Evolutionary conservation across 176 grass and related monocot species (phyloP).

Genomic region (Zizania latifolia): DNA sequence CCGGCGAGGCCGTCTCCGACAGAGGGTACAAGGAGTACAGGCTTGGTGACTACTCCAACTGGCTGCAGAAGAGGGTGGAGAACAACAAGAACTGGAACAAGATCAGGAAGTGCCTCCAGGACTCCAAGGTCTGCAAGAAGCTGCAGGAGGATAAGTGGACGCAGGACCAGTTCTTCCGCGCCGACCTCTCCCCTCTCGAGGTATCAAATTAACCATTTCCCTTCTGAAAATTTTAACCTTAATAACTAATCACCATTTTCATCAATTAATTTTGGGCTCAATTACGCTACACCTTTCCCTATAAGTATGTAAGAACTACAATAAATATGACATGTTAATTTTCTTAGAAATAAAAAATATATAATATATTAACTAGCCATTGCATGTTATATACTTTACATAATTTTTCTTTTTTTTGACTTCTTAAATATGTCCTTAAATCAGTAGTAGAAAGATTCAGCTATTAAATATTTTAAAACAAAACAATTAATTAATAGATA

Average conservation of each 20-base stretch:
- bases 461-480: no score
- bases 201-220: slow-evolving; percentile 17
- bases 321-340: no score
- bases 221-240: background rate
- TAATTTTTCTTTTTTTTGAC: no score
- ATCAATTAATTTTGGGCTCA: background rate
- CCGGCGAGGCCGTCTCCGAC: slow-evolving; percentile 53
- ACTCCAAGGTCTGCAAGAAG: slow-evolving; percentile 59
- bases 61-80: slow-evolving; percentile 73
- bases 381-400: no score
- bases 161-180: slow-evolving; percentile 19
- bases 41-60: slow-evolving; percentile 86
- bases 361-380: no score
- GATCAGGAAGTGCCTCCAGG: slow-evolving; percentile 67
- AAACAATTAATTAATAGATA: no score
- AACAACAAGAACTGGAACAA: slow-evolving; percentile 53
- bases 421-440: no score
- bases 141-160: slow-evolving; percentile 31
- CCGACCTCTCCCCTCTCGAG: slow-evolving; percentile 69
- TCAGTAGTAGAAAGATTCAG: no score
- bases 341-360: no score
- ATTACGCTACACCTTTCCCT: no score
- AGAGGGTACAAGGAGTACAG: slow-evolving; percentile 73
- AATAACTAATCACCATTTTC: background rate
- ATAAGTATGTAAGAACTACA: no score